Percentiles rank a stretch among this genome's conserved stretches.
These are phyloP conservation scores for Scleroderma bovista DNA, from an alignment of 768 basidiomycete genomes.

Conservation along the genomic window DNA sequence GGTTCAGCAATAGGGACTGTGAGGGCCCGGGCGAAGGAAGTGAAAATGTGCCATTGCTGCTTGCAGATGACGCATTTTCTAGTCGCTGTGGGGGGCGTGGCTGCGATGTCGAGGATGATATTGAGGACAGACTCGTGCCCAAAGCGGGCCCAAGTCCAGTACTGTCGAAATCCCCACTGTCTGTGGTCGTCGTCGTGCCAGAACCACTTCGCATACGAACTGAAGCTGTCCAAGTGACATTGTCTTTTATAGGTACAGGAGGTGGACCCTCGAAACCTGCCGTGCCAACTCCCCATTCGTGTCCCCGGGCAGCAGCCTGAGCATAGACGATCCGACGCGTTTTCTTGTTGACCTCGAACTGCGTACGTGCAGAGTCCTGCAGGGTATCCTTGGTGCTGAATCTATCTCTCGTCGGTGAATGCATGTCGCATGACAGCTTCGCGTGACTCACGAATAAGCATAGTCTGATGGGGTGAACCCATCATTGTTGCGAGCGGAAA, in stretches of 20 bases:
- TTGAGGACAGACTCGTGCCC: slow-evolving; percentile 45
- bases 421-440: background rate
- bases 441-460: slow-evolving; percentile 48
- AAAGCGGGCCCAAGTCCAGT: slow-evolving; percentile 35
- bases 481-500: slow-evolving; percentile 77
- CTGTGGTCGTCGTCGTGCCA: slow-evolving; percentile 71
- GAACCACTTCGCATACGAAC: slow-evolving; percentile 75
- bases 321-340: slow-evolving; percentile 65
- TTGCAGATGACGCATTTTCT: slow-evolving; percentile 25
- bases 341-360: slow-evolving; percentile 77
- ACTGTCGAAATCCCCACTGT: slow-evolving; percentile 60
- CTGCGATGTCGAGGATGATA: slow-evolving; percentile 61
- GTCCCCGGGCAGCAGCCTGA: slow-evolving; percentile 64
- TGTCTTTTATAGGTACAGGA: slow-evolving; percentile 42
- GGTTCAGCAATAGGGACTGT: slow-evolving; percentile 32
- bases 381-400: slow-evolving; percentile 71
- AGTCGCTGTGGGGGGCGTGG: slow-evolving; percentile 29
- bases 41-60: slow-evolving; percentile 36
- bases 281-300: slow-evolving; percentile 48
- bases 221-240: slow-evolving; percentile 25
- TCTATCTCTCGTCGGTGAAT: slow-evolving; percentile 31
- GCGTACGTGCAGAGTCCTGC: slow-evolving; percentile 73
- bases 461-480: slow-evolving; percentile 93
- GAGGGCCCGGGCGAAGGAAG: slow-evolving; percentile 32
- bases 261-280: slow-evolving; percentile 37